These are phyloP conservation scores for Eurotiales sp. DNA, from an alignment of 2,329 filamentous ascomycete species.

Conservation along the genomic window DNA sequence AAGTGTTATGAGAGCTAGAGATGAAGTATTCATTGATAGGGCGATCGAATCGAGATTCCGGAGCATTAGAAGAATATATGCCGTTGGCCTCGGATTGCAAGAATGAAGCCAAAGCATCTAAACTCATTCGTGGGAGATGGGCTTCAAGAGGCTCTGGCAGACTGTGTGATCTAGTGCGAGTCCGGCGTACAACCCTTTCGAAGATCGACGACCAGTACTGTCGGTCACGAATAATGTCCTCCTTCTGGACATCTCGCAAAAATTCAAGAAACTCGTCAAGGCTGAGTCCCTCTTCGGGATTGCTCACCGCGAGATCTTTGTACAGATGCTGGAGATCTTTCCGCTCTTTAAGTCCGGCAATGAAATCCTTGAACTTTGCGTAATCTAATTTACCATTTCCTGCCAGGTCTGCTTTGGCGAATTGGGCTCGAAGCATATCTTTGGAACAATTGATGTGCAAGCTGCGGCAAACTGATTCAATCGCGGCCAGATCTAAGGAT, in stretches of 20 bases:
- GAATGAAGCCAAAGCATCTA: conserved; percentile 73
- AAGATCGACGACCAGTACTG: conserved; percentile 70
- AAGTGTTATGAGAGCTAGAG: conserved; percentile 98
- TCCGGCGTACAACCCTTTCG: conserved; percentile 61
- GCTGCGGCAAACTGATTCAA: conserved; percentile 80
- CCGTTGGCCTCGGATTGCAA: conserved; percentile 71
- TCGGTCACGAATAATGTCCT: conserved; percentile 66
- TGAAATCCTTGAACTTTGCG: conserved; percentile 76
- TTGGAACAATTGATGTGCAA: conserved; percentile 88
- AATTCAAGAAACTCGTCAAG: conserved; percentile 72
- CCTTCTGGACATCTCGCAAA: conserved; percentile 66
- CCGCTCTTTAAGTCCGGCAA: conserved; percentile 76
- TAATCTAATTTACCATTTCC: conserved; percentile 68
- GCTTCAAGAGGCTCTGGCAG: conserved; percentile 39
- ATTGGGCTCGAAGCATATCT: conserved; percentile 68
- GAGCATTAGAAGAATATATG: conserved; percentile 59
- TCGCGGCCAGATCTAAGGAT: conserved; percentile 70
- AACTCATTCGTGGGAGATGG: conserved; percentile 63
- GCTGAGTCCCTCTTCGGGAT: conserved; percentile 63
- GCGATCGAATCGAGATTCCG: conserved; percentile 65
- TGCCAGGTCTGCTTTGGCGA: conserved; percentile 66
- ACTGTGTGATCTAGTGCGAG: conserved; percentile 47
- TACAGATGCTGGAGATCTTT: conserved; percentile 77
- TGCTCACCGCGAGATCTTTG: conserved; percentile 53
- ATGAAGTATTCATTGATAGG: conserved; percentile 97